Evolutionary conservation across 495 filamentous ascomycete species (phyloP), one percentile per base, ranked within the genome.

Genomic region (Cercophora samala): DNA sequence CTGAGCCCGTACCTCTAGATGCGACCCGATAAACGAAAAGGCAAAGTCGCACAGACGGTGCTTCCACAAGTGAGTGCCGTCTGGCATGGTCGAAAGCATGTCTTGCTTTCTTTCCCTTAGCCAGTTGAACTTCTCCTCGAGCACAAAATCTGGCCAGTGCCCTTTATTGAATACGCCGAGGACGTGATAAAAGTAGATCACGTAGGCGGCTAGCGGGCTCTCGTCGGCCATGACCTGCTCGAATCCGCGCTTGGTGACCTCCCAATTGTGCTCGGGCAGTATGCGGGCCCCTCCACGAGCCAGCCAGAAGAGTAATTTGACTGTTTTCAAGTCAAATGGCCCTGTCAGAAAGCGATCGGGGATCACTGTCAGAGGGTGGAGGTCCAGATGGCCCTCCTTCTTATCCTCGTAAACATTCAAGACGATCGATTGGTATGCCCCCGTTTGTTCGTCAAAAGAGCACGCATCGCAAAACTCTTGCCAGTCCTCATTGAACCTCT

Each of bases 231-330:
- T 29, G 8, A 60, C 29, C 26, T 25, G 60, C 17, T 24, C 19
- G 58, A 24, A 60, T 60, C 17, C 24, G 17, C 3, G 58, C 18
- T 60, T 60, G 22, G 17, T 25, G 8, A 77, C 58, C 66, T 81
- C 79, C 80, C 79, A 80, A 1, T 68, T 76, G 18, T 77, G 73
- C 21, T 59, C 54, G 0, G 22, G 21, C 9, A 63, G 25, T 22
- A 77, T 21, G 0, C 19, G 58, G 22, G 75, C 76, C 0, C 79
- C 76, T 9, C 63, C 73, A 29, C 72, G 78, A 17, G 75, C 51
- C 17, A 79, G 53, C 80, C 80, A 82, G 67, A 75, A 81, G 0
- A 77, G 63, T 58, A 77, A 73, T 66, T 74, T 73, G 5, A 73
- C 65, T 1, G 61, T 66, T 1, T 74, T 66, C 60, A 73, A 73